Conservation (phyloP, 2,329 filamentous ascomycete species). For the Coleophoma crateriformis region DNA sequence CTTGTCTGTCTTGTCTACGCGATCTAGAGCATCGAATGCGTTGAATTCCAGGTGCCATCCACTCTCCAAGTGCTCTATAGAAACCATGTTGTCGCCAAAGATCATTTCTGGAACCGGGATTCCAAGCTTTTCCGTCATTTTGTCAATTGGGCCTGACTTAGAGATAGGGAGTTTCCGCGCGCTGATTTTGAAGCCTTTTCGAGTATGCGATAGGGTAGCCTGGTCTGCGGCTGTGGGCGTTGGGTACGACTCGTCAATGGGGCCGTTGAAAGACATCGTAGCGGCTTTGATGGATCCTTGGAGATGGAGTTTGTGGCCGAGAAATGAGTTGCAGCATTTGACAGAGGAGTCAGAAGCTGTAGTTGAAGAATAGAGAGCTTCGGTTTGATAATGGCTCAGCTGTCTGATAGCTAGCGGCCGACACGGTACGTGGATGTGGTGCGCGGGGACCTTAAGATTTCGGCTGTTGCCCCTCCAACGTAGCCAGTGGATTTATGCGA, state of each 20-base stretch:
- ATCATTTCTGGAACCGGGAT: slow-evolving; percentile 98
- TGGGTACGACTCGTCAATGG: slow-evolving; percentile 47
- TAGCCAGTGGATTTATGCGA: background rate
- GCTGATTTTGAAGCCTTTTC: slow-evolving; percentile 67
- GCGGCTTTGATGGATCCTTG: background rate
- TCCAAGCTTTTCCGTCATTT: slow-evolving; percentile 69
- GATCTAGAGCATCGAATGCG: slow-evolving; percentile 80
- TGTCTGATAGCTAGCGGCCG: no score
- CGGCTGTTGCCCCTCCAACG: slow-evolving; percentile 3
- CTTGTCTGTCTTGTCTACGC: slow-evolving; percentile 87
- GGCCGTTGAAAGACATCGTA: slow-evolving; percentile 25
- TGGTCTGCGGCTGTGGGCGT: slow-evolving; percentile 41
- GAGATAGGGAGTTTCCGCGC: slow-evolving; percentile 92
- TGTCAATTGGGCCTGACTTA: slow-evolving; percentile 84
- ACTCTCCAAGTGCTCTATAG: slow-evolving; percentile 66
- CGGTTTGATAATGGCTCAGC: no score
- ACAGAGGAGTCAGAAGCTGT: background rate
- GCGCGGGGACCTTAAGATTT: no score
- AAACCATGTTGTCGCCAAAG: slow-evolving; percentile 88
- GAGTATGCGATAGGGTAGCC: slow-evolving; percentile 50
- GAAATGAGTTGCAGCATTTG: no score
- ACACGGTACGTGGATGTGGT: no score
- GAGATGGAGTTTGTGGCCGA: no score
- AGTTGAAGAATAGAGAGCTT: background rate
- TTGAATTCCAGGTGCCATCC: slow-evolving; percentile 79